Conservation (phyloP, 2,329 filamentous ascomycete genomes). For the Ceratocystis smalleyi region DNA sequence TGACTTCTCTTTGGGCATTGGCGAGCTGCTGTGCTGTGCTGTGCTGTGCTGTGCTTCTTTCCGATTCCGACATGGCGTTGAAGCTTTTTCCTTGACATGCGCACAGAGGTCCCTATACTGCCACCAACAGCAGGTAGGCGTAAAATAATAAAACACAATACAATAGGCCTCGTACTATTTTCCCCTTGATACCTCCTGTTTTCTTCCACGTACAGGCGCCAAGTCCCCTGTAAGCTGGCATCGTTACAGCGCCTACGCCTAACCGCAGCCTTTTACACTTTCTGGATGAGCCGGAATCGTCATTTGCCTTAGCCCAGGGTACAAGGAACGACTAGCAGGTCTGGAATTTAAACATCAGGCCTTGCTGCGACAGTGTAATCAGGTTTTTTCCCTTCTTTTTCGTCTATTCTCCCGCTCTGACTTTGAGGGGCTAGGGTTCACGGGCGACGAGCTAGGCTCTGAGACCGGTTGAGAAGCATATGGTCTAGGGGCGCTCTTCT, state of each 20-base stretch:
- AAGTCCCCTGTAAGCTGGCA: background rate
- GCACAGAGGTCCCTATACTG: background rate
- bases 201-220: background rate
- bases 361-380: background rate
- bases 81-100: background rate
- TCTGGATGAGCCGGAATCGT: too few relatives aligned
- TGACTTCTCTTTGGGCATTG: background rate
- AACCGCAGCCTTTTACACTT: background rate
- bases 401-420: background rate
- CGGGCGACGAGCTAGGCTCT: background rate
- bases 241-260: background rate
- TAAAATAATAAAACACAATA: too few relatives aligned
- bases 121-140: too few relatives aligned
- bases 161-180: background rate
- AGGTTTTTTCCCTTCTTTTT: background rate
- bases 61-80: background rate
- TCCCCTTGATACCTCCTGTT: background rate
- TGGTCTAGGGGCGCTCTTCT: background rate
- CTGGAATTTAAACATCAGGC: background rate
- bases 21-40: too few relatives aligned
- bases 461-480: constrained; percentile 3
- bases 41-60: too few relatives aligned
- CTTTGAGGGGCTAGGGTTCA: constrained; percentile 1
- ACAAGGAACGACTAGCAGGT: background rate
- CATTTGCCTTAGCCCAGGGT: too few relatives aligned